phyloP scores from a whole-genome alignment of 441 rosid species.

The Raphanus hybrid region DNA sequence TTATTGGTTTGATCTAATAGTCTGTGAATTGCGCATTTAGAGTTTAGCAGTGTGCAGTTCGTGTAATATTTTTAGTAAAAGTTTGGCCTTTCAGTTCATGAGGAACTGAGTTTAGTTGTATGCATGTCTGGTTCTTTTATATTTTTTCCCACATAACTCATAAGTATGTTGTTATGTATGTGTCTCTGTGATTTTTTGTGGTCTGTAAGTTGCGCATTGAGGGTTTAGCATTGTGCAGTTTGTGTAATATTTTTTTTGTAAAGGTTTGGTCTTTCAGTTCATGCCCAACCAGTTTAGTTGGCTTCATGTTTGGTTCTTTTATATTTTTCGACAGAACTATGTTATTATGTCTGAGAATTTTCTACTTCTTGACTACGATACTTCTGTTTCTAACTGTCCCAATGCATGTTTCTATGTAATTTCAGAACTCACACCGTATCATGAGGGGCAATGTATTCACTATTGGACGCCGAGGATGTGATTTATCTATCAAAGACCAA shows the following conservation, averaged over 20 bases:
- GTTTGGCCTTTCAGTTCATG: background rate
- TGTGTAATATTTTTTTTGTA: background rate
- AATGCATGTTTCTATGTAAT: too few species aligned
- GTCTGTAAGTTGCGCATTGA: background rate
- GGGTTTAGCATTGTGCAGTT: background rate
- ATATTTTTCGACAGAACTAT: background rate
- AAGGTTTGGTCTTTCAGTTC: background rate
- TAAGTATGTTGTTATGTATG: background rate
- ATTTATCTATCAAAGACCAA: background rate
- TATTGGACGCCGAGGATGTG: too few species aligned
- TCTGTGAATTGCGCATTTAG: background rate
- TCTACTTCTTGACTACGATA: background rate
- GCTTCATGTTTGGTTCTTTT: background rate
- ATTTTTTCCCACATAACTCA: background rate
- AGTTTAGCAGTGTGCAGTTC: background rate
- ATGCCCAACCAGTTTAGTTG: background rate
- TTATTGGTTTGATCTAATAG: background rate
- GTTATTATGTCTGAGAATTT: background rate
- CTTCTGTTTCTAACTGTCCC: too few species aligned
- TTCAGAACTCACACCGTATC: too few species aligned
- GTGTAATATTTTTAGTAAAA: too few species aligned
- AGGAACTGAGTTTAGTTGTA: background rate
- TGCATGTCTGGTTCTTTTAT: background rate
- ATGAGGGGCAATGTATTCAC: too few species aligned
- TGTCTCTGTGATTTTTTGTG: background rate